phyloP scores from a whole-genome alignment of 2,329 filamentous ascomycete species.

The Aspergillus arachidicola region DNA sequence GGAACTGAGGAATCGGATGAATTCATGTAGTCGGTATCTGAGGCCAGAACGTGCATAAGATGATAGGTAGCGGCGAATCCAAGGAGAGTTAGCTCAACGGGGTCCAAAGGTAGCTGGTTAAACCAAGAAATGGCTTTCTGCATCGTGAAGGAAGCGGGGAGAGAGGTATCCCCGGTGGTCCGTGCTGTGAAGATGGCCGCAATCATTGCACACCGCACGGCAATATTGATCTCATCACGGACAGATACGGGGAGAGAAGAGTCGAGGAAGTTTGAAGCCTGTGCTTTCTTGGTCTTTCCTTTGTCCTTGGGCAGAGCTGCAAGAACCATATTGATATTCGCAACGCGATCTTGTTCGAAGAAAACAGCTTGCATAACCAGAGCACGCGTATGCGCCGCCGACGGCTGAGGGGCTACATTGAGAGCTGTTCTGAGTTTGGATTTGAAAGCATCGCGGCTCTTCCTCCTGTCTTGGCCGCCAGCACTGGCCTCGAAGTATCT shows the following conservation, averaged over 20 bases:
- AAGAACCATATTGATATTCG: constrained; percentile 56
- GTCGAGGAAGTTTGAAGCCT: constrained; percentile 51
- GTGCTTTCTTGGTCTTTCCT: constrained; percentile 32
- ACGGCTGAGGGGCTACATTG: constrained; percentile 74
- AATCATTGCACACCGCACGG: constrained; percentile 63
- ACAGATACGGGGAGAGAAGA: constrained; percentile 55
- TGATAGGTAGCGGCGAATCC: constrained; percentile 47
- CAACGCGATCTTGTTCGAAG: constrained; percentile 54
- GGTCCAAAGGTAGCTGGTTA: constrained; percentile 45
- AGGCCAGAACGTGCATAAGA: constrained; percentile 43
- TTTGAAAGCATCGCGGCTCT: constrained; percentile 47
- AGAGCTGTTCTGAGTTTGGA: constrained; percentile 68
- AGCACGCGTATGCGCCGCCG: constrained; percentile 65
- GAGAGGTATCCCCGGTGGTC: constrained; percentile 31
- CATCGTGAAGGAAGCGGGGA: constrained; percentile 41
- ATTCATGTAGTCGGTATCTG: constrained; percentile 42
- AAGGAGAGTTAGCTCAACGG: constrained; percentile 44
- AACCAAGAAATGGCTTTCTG: constrained; percentile 47
- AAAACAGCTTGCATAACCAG: constrained; percentile 62
- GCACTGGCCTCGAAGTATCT: constrained; percentile 61
- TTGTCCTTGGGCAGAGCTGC: constrained; percentile 52
- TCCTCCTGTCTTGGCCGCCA: constrained; percentile 46
- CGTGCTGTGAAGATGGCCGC: constrained; percentile 52
- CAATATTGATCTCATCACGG: constrained; percentile 57
- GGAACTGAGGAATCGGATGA: constrained; percentile 36